phyloP scores from a whole-genome alignment of 164 flowering plant genomes.

The Litsea cubeba region DNA sequence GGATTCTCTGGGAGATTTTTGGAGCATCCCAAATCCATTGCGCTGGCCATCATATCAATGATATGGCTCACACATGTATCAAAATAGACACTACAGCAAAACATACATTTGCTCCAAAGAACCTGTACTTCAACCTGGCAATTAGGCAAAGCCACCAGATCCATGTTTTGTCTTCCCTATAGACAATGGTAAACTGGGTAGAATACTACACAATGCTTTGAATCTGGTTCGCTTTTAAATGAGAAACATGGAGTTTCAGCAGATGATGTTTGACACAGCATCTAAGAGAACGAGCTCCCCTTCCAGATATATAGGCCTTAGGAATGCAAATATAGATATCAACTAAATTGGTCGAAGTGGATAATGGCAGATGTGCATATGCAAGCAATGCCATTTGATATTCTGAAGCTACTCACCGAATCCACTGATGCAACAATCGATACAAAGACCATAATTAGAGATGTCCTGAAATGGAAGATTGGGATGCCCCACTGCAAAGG shows the following conservation, averaged over 20 bases:
- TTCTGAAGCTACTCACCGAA: conserved; percentile 53
- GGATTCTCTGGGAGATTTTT: too few species aligned
- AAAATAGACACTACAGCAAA: not conserved
- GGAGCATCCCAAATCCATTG: too few species aligned
- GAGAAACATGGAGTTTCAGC: not conserved
- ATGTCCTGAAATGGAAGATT: conserved; percentile 65
- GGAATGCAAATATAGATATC: not conserved
- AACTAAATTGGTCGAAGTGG: not conserved
- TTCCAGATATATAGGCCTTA: not conserved
- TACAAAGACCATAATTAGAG: conserved; percentile 68
- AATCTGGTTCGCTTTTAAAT: not conserved
- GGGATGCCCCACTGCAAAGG: conserved; percentile 98
- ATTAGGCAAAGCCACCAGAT: not conserved
- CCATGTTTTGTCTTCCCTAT: not conserved
- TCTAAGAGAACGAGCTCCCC: not conserved
- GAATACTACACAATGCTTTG: not conserved
- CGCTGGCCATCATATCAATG: too few species aligned
- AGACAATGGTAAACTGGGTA: not conserved
- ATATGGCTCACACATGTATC: not conserved
- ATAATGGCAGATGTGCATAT: not conserved
- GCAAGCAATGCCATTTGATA: not conserved
- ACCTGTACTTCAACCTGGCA: not conserved
- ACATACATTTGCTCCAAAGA: not conserved
- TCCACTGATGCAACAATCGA: conserved; percentile 76
- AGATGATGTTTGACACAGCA: not conserved